Conservation (phyloP, 768 basidiomycete species). For the Kwoniella mangroviensis region DNA sequence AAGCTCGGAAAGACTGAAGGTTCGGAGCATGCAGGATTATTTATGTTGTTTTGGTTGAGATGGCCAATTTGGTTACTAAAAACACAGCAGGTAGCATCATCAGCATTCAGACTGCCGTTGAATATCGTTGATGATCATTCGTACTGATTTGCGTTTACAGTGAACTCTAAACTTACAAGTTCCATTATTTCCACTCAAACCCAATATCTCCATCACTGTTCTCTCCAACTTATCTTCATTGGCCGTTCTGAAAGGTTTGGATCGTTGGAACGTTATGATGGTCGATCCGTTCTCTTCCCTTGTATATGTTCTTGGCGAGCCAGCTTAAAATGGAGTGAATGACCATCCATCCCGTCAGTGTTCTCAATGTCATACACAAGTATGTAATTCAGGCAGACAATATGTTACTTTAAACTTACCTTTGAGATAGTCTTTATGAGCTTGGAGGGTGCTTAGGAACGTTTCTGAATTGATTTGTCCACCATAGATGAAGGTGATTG, state of each 20-base stretch:
- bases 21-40: too few relatives aligned
- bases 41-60: too few relatives aligned
- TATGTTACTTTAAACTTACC: neutral
- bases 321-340: neutral
- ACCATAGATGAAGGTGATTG: constrained; percentile 1
- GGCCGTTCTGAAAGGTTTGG: neutral
- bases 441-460: neutral
- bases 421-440: neutral
- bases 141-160: too few relatives aligned
- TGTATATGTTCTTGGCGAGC: neutral
- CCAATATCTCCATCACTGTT: constrained; percentile 1
- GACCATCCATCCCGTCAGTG: neutral
- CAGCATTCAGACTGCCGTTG: too few relatives aligned
- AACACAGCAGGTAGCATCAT: neutral
- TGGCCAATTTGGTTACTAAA: neutral
- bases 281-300: neutral
- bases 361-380: neutral
- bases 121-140: too few relatives aligned
- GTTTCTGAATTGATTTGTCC: neutral
- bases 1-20: too few relatives aligned
- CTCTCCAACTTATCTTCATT: constrained; percentile 2
- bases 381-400: too few relatives aligned
- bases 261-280: constrained; percentile 3
- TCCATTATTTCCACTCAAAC: neutral
- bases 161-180: constrained; percentile 1